These are phyloP conservation scores for Pyrenochaeta sp. DNA, from an alignment of 2,329 filamentous ascomycete genomes.

Conservation along the genomic window DNA sequence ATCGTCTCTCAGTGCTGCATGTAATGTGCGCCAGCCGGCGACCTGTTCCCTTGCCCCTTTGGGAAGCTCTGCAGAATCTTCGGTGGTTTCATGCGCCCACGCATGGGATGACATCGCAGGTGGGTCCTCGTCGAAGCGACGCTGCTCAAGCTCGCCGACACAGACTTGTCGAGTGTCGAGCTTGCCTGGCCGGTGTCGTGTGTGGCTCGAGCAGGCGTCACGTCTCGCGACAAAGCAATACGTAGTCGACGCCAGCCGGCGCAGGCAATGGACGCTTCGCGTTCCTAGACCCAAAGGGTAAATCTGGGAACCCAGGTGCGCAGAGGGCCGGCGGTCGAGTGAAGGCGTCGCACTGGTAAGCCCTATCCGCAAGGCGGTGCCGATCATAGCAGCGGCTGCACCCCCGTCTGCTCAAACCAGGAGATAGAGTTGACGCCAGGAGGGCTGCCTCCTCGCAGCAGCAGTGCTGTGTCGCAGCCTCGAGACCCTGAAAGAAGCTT, in stretches of 20 bases:
- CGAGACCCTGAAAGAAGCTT: slow-evolving; percentile 25
- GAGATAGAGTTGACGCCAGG: slow-evolving; percentile 17
- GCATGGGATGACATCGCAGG: no score
- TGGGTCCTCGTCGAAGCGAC: no score
- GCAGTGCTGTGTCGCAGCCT: slow-evolving; percentile 18
- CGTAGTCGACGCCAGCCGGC: slow-evolving; percentile 15
- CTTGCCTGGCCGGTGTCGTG: slow-evolving; percentile 26
- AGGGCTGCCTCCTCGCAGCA: slow-evolving; percentile 12
- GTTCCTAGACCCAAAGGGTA: slow-evolving; percentile 8
- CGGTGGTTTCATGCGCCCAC: no score
- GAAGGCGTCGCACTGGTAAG: slow-evolving; percentile 31
- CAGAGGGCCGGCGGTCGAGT: slow-evolving; percentile 18
- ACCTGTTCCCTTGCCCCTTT: slow-evolving; percentile 3
- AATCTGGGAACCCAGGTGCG: slow-evolving; percentile 10
- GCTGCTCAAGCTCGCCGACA: no score
- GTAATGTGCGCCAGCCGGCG: slow-evolving; percentile 12
- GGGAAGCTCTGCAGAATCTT: slow-evolving; percentile 10
- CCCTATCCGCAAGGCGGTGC: slow-evolving; percentile 41
- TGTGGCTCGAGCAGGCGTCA: slow-evolving; percentile 25
- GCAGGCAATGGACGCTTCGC: slow-evolving; percentile 16
- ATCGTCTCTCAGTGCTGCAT: slow-evolving; percentile 26
- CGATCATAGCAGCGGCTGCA: slow-evolving; percentile 39
- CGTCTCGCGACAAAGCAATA: slow-evolving; percentile 26
- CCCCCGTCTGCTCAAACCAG: slow-evolving; percentile 11
- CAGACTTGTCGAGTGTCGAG: slow-evolving; percentile 20